Base-by-base conservation (phyloP, 768 basidiomycete species). In the Lyophyllum semitale region DNA sequence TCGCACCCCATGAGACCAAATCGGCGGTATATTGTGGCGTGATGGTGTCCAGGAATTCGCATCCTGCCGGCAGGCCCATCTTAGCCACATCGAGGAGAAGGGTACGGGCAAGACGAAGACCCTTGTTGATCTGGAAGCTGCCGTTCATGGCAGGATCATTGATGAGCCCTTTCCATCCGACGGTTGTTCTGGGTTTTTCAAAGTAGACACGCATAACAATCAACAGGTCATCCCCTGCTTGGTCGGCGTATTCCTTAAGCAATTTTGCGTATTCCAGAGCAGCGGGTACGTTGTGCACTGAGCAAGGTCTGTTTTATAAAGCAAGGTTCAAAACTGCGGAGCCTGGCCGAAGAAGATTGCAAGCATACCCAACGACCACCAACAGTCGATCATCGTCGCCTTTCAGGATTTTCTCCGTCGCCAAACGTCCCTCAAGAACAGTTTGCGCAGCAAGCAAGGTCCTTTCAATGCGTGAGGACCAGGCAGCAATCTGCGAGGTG, bases 121-220 rank as follows among this genome's bases (percentile, higher is more conserved):
- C 97, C 63, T 89, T 90, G 83, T 99, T 99, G 73, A 98, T 98
- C 62, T 94, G 91, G 84, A 91, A 98, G 66, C 79, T 86, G 50
- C 88, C 83, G 72, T 98, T 95, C 77, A 98, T 86, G 51, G 93
- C 91, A 6, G 96, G 95, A 66, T 98, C 95, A 67, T 98, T 98
- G 73, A 98, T 98, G 59, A 98, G 84, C 33, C 96, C 96, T 71
- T 99, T 99, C 96, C 96, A 99, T 25, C 97, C 97, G 45, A 98
- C 89, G 0, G 96, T 98, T 7, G 96, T 98, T 27, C 96, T 82
- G 1, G 89, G 89, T 65, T 98, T 98, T 65, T 98, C 96, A 67
- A 98, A 99, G 78, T 99, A 98, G 62, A 98, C 94, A 25, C 95
- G 88, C 96, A 98, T 98, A 62, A 98, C 79, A 65, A 99, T 97